Percentiles rank a stretch among this genome's conserved stretches.
phyloP scores from a whole-genome alignment of 495 filamentous ascomycete species.

The Glarea lozoyensis region DNA sequence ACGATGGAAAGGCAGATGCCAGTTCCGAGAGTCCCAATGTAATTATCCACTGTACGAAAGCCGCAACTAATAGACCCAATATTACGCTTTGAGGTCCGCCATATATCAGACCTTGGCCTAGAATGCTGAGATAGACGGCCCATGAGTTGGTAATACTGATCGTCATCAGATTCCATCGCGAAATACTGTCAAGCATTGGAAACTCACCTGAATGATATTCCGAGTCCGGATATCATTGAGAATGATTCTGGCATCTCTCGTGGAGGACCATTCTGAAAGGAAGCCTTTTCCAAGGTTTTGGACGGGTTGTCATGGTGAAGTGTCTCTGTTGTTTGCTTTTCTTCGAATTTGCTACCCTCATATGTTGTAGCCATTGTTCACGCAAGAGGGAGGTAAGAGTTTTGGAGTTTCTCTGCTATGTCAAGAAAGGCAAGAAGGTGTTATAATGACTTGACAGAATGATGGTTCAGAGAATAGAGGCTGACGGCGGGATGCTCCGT shows the following conservation, averaged over 20 bases:
- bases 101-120: background rate
- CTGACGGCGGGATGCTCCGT: too few species aligned
- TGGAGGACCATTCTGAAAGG: too few species aligned
- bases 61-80: slow-evolving; percentile 4
- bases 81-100: slow-evolving; percentile 1
- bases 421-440: too few species aligned
- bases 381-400: too few species aligned
- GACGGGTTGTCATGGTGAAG: too few species aligned
- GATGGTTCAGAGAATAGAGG: too few species aligned
- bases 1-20: slow-evolving; percentile 34
- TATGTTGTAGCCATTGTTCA: too few species aligned
- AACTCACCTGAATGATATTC: slow-evolving; percentile 20
- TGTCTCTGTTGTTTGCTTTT: too few species aligned
- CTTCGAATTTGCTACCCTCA: too few species aligned
- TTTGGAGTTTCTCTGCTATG: too few species aligned
- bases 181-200: background rate
- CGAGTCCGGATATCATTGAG: slow-evolving; percentile 22
- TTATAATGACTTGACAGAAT: too few species aligned
- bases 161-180: background rate
- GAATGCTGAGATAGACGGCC: slow-evolving; percentile 20
- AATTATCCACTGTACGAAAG: slow-evolving; percentile 26
- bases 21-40: slow-evolving; percentile 44
- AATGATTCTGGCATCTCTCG: slow-evolving; percentile 22
- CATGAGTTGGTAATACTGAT: slow-evolving; percentile 31
- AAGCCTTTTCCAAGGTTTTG: too few species aligned